Evolutionary conservation across 176 grass and related monocot genomes (phyloP).

Genomic region (Phyllostachys edulis): DNA sequence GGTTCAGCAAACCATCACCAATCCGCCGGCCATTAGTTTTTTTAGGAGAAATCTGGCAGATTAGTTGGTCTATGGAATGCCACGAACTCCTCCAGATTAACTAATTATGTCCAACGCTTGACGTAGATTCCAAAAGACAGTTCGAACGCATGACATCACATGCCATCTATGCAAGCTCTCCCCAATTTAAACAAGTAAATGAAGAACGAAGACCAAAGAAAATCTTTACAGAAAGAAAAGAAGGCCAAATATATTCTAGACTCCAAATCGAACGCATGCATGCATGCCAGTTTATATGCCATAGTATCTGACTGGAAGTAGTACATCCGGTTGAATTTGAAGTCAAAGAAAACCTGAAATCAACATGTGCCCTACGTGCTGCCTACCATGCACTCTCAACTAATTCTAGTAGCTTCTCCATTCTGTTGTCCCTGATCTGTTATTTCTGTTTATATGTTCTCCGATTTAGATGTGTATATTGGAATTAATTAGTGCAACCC

Average conservation of each 20-base stretch:
- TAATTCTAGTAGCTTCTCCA: neutral
- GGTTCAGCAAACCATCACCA: neutral
- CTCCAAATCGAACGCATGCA: neutral
- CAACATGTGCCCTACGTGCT: neutral
- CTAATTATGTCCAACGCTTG: neutral
- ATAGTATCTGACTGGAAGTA: constrained; percentile 2
- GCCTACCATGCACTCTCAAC: neutral
- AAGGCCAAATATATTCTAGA: neutral
- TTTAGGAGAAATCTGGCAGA: neutral
- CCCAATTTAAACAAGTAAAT: neutral
- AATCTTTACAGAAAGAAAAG: neutral
- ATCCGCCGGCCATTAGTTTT: neutral
- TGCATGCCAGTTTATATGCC: too few relatives aligned
- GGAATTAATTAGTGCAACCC: too few relatives aligned
- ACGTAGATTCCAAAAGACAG: neutral
- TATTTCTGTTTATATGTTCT: neutral
- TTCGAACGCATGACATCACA: neutral
- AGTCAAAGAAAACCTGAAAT: constrained; percentile 34
- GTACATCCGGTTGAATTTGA: constrained; percentile 11
- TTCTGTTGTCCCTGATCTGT: neutral
- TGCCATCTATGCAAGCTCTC: neutral
- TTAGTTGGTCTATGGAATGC: neutral
- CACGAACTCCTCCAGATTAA: neutral
- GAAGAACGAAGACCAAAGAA: neutral
- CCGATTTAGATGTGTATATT: too few relatives aligned